phyloP scores from a whole-genome alignment of 2,329 filamentous ascomycete species.

The Talaromyces sp. region DNA sequence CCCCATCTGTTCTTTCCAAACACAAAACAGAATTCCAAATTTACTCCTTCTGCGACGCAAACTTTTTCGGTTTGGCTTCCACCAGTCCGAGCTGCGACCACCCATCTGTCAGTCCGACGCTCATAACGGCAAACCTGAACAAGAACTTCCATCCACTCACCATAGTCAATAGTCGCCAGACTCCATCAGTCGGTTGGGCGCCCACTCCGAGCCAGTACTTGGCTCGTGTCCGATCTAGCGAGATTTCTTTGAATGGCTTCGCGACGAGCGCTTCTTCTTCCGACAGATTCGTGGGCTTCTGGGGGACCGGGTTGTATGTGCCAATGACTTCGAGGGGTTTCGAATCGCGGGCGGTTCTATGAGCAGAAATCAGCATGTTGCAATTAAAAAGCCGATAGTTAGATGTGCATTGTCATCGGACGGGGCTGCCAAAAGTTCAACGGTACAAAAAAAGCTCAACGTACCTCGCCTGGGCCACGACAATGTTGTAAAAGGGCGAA shows the following conservation, averaged over 20 bases:
- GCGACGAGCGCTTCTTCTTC: conserved; percentile 46
- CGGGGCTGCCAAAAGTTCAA: not conserved
- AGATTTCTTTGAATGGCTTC: conserved; percentile 82
- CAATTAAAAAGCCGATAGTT: not conserved
- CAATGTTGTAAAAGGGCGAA: conserved; percentile 94
- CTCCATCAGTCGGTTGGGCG: conserved; percentile 85
- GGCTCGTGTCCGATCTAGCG: conserved; percentile 72
- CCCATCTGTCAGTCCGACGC: not conserved
- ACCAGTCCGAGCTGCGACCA: conserved; percentile 6
- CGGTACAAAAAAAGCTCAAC: conserved; percentile 14
- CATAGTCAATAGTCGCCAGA: conserved; percentile 81
- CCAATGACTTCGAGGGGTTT: conserved; percentile 89
- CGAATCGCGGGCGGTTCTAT: conserved; percentile 75
- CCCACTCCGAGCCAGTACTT: conserved; percentile 97
- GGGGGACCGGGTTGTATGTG: conserved; percentile 56
- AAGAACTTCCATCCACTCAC: conserved; percentile 39
- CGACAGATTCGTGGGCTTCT: conserved; percentile 44
- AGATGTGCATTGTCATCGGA: not conserved
- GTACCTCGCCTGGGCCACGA: conserved; percentile 86
- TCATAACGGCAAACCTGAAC: not conserved
- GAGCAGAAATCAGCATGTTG: not conserved
- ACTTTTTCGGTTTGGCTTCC: conserved; percentile 10
- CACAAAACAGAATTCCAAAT: not conserved
- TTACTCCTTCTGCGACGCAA: conserved; percentile 6
- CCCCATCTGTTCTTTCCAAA: not conserved